Base-by-base conservation (phyloP, 768 basidiomycete genomes). In the Gymnopilus dilepis region DNA sequence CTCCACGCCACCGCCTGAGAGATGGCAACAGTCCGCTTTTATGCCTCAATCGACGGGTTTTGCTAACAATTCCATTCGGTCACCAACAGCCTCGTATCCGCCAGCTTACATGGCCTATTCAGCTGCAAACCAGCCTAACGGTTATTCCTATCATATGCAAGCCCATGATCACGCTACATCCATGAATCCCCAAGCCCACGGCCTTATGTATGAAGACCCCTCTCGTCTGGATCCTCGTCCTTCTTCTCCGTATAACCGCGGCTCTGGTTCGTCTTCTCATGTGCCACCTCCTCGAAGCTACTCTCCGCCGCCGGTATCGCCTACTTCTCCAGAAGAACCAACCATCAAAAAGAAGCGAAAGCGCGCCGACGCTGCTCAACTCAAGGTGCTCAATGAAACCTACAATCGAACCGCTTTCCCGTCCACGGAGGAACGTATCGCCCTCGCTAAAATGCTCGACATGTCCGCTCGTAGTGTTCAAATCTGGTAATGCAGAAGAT, bases 391-490 rank as follows among this genome's bases (percentile, higher is more conserved):
- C 72, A 94, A 92, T 71, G 89, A 90, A 70, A 88, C 87, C 0
- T 94, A 92, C 72, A 80, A 78, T 64, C 85, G 92, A 60, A 94
- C 92, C 2, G 91, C 92, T 17, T 94, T 94, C 68, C 92, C 92
- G 21, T 92, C 92, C 13, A 94, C 92, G 9, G 92, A 93, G 72
- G 92, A 94, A 73, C 86, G 92, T n/a, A 80, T 84, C 37, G 86
- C 85, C 31, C 76, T 94, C 51, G 92, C 92, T 13, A 90, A 87
- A 64, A 79, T 84, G 66, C 78, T 94, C 62, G 91, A 90, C 65
- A 94, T 94, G 92, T 87, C 90, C 48, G 84, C 92, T 40, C 78
- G 92, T 64, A 92, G 90, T 65, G 92, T 94, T 60, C 92, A 94
- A 73, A 94, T 94, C 59, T 94, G 92, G 92, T 92, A 72, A 67